Conservation (phyloP, 306 rosid genomes). For the Cicer judaicum region DNA sequence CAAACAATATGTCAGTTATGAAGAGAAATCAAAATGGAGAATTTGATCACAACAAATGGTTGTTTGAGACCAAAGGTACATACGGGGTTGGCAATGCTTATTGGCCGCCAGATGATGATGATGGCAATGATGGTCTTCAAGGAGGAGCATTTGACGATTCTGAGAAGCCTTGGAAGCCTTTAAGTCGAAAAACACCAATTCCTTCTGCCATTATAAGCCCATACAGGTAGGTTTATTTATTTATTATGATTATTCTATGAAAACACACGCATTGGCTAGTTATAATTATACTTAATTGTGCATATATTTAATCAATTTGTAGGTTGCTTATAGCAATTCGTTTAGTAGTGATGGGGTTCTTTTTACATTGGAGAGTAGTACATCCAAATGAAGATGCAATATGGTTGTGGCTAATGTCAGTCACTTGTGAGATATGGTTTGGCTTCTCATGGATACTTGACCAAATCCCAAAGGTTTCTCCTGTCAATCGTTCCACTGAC, state of each 20-base stretch:
- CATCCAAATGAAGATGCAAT: conserved; percentile 73
- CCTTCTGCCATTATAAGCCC: conserved; percentile 70
- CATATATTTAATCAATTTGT: background rate
- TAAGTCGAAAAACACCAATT: conserved; percentile 63
- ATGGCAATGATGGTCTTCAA: conserved; percentile 39
- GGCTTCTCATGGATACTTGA: conserved; percentile 63
- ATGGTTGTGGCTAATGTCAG: conserved; percentile 64
- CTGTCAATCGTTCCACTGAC: conserved; percentile 54
- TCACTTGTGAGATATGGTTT: conserved; percentile 60
- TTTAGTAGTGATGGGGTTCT: conserved; percentile 62
- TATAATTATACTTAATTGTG: background rate
- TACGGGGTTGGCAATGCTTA: conserved; percentile 89
- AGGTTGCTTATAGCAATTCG: conserved; percentile 71
- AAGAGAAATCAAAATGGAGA: conserved; percentile 81
- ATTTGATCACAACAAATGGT: conserved; percentile 84
- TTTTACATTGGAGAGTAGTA: conserved; percentile 72
- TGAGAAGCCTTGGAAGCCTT: conserved; percentile 80
- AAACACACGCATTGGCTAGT: background rate
- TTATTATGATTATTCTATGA: background rate
- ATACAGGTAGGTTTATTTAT: conserved; percentile 59
- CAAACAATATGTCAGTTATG: conserved; percentile 78
- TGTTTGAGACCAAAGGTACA: conserved; percentile 85
- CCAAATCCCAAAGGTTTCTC: conserved; percentile 54
- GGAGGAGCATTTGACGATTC: conserved; percentile 55
- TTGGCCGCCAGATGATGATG: conserved; percentile 67